Evolutionary conservation across 73 alveolate species (phyloP).

Genomic region (Paramecium pentaurelia): DNA sequence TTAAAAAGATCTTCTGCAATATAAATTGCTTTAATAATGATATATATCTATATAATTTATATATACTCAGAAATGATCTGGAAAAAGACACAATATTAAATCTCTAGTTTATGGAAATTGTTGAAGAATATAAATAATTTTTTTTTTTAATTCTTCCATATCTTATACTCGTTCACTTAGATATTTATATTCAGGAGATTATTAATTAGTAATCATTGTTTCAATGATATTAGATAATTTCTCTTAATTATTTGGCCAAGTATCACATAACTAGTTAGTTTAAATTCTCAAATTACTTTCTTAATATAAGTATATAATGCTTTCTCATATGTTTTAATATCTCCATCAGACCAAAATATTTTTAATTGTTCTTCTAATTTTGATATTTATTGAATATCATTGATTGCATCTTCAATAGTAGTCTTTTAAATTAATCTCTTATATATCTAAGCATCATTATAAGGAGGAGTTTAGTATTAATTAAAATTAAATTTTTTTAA

Average conservation of each 20-base stretch:
- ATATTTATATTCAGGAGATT: neutral
- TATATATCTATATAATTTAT: neutral
- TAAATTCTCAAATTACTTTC: neutral
- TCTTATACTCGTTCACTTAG: neutral
- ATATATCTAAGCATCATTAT: neutral
- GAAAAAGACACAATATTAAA: neutral
- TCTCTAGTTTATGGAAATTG: constrained; percentile 15
- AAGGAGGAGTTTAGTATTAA: neutral
- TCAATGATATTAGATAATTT: neutral
- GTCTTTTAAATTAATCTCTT: neutral
- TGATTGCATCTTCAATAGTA: neutral
- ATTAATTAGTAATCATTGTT: neutral
- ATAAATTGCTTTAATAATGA: neutral
- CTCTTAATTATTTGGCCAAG: constrained; percentile 4
- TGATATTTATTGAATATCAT: neutral
- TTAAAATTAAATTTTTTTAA: neutral
- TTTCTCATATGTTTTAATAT: neutral
- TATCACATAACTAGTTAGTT: neutral
- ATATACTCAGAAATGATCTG: constrained; percentile 17
- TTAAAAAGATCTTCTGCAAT: neutral
- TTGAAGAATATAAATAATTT: neutral
- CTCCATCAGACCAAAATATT: neutral
- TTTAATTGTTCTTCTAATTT: constrained; percentile 21
- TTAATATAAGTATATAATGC: neutral
- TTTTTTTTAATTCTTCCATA: neutral